Base-by-base conservation (phyloP, 129 eudicot genomes). In the Flaveria robusta region DNA sequence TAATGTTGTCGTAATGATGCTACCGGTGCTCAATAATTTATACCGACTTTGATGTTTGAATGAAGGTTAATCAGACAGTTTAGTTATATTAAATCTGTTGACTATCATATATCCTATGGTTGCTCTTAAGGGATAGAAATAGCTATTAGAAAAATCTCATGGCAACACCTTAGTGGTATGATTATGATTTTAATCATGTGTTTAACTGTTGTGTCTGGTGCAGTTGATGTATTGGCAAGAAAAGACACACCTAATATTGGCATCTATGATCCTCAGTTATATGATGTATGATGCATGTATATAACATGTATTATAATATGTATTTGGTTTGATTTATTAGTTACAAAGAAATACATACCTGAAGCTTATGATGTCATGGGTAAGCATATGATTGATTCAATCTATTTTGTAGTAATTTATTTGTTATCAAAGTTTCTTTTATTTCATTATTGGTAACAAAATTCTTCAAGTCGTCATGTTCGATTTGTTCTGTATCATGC, bases 401-500 rank as follows among this genome's bases (percentile, higher is more conserved):
- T 31, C 37, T 31, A 31, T 31, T 31, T 31, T 4, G 37, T 31
- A 31, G 37, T 31, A 6, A 31, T 31, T 29, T 29, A 31, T 31
- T 31, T 31, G 7, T 31, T 31, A 31, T 4, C 37, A 0, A 20
- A 27, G 34, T 60, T 24, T 10, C 3, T 7, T 24, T 59, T 29
- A 31, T 23, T 59, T 10, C 18, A 24, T 9, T 12, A 12, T 4
- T 24, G 37, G 41, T 26, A 39, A 60, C 37, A 13, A 51, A 51
- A 60, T 72, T 5, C 2, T 75, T 16, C 42, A 92, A 95, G 96
- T 46, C 90, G 89, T 47, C 86, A 88, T 83, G 90, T 89, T 56
- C 91, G 98, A 73, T 86, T 96, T 70, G 96, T 96, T 51, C 78
- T 93, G 63, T 96, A 93, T 81, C 96, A 85, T 86, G 98, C 96